Conservation (phyloP, 1,284 basidiomycete genomes). For the Papiliotrema nemorosa region DNA sequence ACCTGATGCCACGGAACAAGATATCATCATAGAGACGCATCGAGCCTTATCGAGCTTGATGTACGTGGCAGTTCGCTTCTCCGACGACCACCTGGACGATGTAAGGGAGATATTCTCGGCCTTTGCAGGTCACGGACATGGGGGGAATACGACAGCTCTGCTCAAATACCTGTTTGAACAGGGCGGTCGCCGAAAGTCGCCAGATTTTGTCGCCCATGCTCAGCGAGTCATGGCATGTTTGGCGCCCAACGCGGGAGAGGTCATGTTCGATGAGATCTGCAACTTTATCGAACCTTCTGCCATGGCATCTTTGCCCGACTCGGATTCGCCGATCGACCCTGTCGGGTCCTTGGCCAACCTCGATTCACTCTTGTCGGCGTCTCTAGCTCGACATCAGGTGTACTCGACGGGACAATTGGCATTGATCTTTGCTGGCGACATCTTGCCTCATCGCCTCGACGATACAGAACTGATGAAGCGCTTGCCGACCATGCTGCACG, state of each 20-base stretch:
- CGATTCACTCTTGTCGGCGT: constrained; percentile 40
- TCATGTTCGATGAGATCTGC: constrained; percentile 78
- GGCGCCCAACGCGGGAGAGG: constrained; percentile 67
- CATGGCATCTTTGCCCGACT: constrained; percentile 67
- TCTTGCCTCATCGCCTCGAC: constrained; percentile 73
- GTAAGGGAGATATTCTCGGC: constrained; percentile 76
- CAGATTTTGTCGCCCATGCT: constrained; percentile 72
- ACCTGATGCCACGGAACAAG: constrained; percentile 23
- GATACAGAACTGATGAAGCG: constrained; percentile 60
- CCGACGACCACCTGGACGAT: constrained; percentile 73
- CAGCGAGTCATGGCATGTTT: constrained; percentile 80
- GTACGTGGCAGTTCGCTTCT: constrained; percentile 74
- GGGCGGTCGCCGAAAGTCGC: constrained; percentile 74
- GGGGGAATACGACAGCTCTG: constrained; percentile 69
- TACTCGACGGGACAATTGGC: constrained; percentile 81
- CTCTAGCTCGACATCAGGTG: constrained; percentile 32
- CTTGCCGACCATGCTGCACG: constrained; percentile 73
- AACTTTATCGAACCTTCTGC: constrained; percentile 76
- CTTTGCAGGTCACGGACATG: constrained; percentile 45
- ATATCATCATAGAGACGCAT: constrained; percentile 43
- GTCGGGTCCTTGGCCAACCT: constrained; percentile 47
- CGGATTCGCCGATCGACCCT: constrained; percentile 68
- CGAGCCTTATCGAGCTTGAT: constrained; percentile 77
- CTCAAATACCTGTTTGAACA: constrained; percentile 83
- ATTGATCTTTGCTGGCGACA: constrained; percentile 77